These are phyloP conservation scores for Pseudotsuga menziesii DNA, from an alignment of 75 land plant species.

Conservation along the genomic window DNA sequence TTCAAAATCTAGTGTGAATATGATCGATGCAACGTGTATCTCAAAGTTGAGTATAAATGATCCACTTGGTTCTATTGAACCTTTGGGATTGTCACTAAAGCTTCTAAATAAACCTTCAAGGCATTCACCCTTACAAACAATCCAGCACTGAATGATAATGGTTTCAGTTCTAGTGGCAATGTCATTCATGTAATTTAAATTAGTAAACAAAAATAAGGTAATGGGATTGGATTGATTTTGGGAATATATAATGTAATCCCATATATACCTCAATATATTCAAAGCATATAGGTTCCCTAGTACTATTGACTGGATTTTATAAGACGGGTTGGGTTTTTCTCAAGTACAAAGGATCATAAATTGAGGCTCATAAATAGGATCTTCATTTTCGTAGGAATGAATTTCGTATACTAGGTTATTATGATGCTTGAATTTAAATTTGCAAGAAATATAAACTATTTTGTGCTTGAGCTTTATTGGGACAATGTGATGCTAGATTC, in stretches of 20 bases:
- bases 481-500: background rate
- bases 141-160: slow-evolving; percentile 16
- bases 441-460: background rate
- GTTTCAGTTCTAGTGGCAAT: background rate
- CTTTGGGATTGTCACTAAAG: slow-evolving; percentile 19
- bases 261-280: background rate
- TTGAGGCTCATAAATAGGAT: background rate
- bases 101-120: slow-evolving; percentile 15
- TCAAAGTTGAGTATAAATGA: slow-evolving; percentile 30
- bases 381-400: slow-evolving; percentile 7
- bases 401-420: background rate
- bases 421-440: background rate
- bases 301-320: background rate
- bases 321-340: background rate
- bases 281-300: background rate
- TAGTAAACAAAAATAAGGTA: background rate
- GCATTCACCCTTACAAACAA: slow-evolving; percentile 32
- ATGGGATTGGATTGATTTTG: background rate
- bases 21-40: slow-evolving; percentile 19
- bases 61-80: slow-evolving; percentile 9
- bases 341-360: background rate
- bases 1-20: slow-evolving; percentile 18
- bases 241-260: background rate
- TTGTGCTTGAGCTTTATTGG: background rate
- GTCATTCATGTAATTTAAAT: slow-evolving; percentile 25